These are phyloP conservation scores for Marsdenia floribunda DNA, from an alignment of 257 asterid genomes.

Conservation along the genomic window DNA sequence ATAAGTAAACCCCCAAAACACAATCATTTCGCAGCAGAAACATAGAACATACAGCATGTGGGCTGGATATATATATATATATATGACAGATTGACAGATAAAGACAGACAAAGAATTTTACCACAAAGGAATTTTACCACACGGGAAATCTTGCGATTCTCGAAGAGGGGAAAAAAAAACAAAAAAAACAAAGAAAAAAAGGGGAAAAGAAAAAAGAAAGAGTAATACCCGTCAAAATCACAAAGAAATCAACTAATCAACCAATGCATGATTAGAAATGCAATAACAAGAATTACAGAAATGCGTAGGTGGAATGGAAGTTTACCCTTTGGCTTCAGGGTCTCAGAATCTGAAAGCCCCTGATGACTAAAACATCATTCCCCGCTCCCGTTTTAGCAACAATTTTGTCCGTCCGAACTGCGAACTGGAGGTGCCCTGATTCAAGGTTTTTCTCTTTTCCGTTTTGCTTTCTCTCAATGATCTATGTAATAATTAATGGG, in stretches of 20 bases:
- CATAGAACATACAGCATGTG: neutral
- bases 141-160: neutral
- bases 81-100: neutral
- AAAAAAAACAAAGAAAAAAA: neutral
- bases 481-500: too few species aligned
- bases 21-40: neutral
- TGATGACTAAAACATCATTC: neutral
- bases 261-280: neutral
- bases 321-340: neutral
- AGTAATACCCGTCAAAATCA: neutral
- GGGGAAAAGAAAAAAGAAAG: neutral
- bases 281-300: neutral
- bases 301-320: neutral
- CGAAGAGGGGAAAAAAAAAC: too few species aligned
- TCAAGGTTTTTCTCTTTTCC: neutral
- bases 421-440: neutral
- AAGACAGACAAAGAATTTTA: neutral
- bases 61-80: neutral
- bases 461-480: neutral
- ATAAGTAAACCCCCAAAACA: neutral
- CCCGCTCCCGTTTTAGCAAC: neutral
- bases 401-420: neutral
- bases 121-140: neutral
- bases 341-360: neutral
- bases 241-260: constrained; percentile 3